phyloP scores from a whole-genome alignment of 345 rosid species.

The Populus alba region DNA sequence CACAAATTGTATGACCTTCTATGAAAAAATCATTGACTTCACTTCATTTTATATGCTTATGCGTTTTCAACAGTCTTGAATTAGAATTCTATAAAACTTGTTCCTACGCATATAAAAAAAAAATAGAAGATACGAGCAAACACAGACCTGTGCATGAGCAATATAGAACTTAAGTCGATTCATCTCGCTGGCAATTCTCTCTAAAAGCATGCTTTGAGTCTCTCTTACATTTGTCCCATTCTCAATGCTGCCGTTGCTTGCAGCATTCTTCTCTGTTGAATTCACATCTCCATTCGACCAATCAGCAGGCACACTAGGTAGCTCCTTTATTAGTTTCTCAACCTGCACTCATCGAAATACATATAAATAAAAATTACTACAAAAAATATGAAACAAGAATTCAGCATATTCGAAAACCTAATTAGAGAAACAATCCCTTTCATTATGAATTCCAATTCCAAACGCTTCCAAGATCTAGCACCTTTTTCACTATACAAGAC shows the following conservation, averaged over 20 bases:
- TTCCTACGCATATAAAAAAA: neutral
- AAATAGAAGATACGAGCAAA: constrained; percentile 15
- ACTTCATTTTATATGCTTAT: constrained; percentile 2
- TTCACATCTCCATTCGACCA: constrained; percentile 68
- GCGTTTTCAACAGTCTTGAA: neutral
- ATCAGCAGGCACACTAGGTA: constrained; percentile 77
- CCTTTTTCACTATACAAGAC: neutral
- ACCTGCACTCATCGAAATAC: constrained; percentile 47
- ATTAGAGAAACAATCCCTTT: neutral
- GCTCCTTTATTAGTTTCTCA: constrained; percentile 92
- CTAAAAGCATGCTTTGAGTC: constrained; percentile 95
- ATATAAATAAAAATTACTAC: neutral
- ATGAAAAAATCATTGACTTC: neutral
- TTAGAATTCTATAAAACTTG: neutral
- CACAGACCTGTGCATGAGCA: constrained; percentile 89
- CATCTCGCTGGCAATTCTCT: constrained; percentile 98
- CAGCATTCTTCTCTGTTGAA: constrained; percentile 39
- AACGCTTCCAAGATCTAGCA: neutral
- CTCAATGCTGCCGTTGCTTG: constrained; percentile 47
- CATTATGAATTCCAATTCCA: neutral
- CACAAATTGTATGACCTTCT: constrained; percentile 23
- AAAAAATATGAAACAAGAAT: neutral
- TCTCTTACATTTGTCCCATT: constrained; percentile 80
- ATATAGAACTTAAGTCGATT: constrained; percentile 88
- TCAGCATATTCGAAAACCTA: neutral